Base-by-base conservation (phyloP, 495 filamentous ascomycete species). In the Annulohypoxylon nitens region DNA sequence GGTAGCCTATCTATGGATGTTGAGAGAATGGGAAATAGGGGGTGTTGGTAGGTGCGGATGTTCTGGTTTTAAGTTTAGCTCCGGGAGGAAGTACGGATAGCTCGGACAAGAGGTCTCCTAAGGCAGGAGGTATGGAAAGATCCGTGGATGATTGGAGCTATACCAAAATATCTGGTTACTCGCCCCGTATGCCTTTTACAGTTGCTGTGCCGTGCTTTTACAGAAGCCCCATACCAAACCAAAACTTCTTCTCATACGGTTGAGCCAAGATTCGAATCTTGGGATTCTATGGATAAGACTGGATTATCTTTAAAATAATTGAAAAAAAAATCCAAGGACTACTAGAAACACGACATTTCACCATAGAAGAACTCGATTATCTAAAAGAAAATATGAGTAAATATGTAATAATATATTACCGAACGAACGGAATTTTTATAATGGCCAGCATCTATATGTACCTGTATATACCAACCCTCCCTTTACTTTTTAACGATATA, bases 371-470 rank as follows among this genome's bases (percentile, higher is more conserved):
- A 41, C 3, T 43, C 0, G 0, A 43, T 43, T 2, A 30, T 53
- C 48, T 30, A 3, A 14, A 53, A 1, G 8, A 11, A 53, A 9
- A 48, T 23, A 23, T 23, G 20, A 23, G 20, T 23, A 16, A 7
- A 14, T 26, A 53, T 43, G 11, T 26, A 53, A 20, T 18, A 8
- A 47, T 47, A 47, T 47, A 47, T 47, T 14, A 53, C 48, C 51
- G 30, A 57, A 57, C 16, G 53, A 57, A 57, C 53, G 30, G 39
- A 4, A 59, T 51, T 41, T 67, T 30, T 43, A 45, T 14, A 67
- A 58, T 67, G 64, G 20, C 64, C 64, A 67, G 64, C 64, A 67
- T 67, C 45, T 67, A 60, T 43, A 26, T 41, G 39, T 43, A 60
- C 9, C 14, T 34, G 20, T n/a, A 20, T 57, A 57, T 37, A 34